Percentiles rank a stretch among this genome's conserved stretches.
Evolutionary conservation across 2,329 filamentous ascomycete species (phyloP).

Genomic region (Sporothrix globosa): DNA sequence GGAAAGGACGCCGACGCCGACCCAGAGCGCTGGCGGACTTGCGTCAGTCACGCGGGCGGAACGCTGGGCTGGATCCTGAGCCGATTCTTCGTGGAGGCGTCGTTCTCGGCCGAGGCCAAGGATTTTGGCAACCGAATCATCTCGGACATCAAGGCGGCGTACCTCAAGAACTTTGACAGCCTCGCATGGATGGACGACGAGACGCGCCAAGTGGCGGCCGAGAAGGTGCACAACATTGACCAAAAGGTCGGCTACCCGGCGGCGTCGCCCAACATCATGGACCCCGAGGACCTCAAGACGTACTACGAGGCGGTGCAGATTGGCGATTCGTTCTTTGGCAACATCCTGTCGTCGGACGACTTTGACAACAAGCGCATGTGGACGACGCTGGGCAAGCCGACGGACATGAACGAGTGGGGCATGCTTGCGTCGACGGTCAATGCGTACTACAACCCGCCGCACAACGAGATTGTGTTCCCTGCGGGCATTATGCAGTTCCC

Average conservation of each 20-base stretch:
- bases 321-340: conserved; percentile 58
- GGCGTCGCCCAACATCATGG: conserved; percentile 59
- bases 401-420: conserved; percentile 62
- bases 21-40: conserved; percentile 68
- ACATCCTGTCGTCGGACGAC: conserved; percentile 55
- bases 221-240: conserved; percentile 68
- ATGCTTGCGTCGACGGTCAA: conserved; percentile 66
- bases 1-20: conserved; percentile 64
- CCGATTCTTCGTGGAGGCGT: conserved; percentile 70
- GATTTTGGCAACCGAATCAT: conserved; percentile 69
- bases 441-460: conserved; percentile 65
- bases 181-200: conserved; percentile 68
- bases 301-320: conserved; percentile 62
- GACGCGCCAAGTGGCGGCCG: conserved; percentile 62
- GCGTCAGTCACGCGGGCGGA: conserved; percentile 51
- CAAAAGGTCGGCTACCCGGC: conserved; percentile 71
- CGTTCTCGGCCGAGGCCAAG: conserved; percentile 69
- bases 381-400: conserved; percentile 62
- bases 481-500: conserved; percentile 72
- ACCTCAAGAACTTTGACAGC: conserved; percentile 60
- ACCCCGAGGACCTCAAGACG: conserved; percentile 57
- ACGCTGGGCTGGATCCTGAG: conserved; percentile 69
- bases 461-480: conserved; percentile 71
- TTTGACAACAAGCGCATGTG: conserved; percentile 56
- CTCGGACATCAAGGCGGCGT: conserved; percentile 69